A percentile compares a stretch with the other conserved stretches of the same genome.
Evolutionary conservation across 2,329 filamentous ascomycete genomes (phyloP).

Genomic region (Stemphylium lycopersici): DNA sequence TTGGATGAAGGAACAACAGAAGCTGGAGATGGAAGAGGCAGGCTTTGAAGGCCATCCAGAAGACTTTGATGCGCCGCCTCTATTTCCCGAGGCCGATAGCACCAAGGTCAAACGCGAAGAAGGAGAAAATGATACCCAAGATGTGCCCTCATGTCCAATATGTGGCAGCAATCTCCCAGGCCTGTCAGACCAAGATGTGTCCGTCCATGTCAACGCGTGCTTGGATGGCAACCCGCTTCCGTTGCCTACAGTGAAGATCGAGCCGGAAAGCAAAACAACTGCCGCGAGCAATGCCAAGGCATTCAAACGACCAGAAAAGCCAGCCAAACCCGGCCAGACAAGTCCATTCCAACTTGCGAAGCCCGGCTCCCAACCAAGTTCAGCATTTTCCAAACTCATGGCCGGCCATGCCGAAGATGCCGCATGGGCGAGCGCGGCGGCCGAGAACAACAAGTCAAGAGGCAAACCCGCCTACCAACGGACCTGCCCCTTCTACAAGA

Average conservation of each 20-base stretch:
- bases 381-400: conserved; percentile 94
- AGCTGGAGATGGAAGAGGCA: conserved; percentile 58
- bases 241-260: conserved; percentile 48
- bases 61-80: conserved; percentile 57
- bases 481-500: conserved; percentile 98
- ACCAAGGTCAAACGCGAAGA: conserved; percentile 5
- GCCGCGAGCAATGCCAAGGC: conserved; percentile 51
- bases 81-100: conserved; percentile 40
- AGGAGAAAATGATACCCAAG: conserved; percentile 22
- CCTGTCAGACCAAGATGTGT: conserved; percentile 66
- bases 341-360: conserved; percentile 72
- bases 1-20: conserved; percentile 75
- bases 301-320: conserved; percentile 69
- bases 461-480: conserved; percentile 87
- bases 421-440: conserved; percentile 87
- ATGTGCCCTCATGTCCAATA: conserved; percentile 69
- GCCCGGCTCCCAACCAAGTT: conserved; percentile 51
- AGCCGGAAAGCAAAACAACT: conserved; percentile 13
- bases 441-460: conserved; percentile 75
- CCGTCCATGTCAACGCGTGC: conserved; percentile 89
- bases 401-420: conserved; percentile 86
- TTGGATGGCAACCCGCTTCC: conserved; percentile 79
- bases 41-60: conserved; percentile 51
- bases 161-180: conserved; percentile 71
- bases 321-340: conserved; percentile 78